phyloP scores from a whole-genome alignment of 2,329 filamentous ascomycete species.

The Dactylellina sp. region DNA sequence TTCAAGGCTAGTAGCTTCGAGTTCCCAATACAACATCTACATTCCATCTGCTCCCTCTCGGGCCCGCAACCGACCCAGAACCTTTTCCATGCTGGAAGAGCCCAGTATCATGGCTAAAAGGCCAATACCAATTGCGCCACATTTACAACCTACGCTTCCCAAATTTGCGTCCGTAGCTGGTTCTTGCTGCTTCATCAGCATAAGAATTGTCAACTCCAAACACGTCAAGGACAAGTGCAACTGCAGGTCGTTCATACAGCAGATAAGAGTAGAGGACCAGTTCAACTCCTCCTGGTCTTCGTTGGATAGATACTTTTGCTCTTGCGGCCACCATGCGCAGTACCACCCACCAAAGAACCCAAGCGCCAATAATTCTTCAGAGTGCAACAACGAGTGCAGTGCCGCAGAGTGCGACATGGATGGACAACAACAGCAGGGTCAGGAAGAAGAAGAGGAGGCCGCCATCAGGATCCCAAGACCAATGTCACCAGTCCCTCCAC shows the following conservation, averaged over 20 bases:
- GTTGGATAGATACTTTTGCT: slow-evolving; percentile 56
- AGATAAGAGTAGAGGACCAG: slow-evolving; percentile 39
- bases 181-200: slow-evolving; percentile 54
- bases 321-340: slow-evolving; percentile 56
- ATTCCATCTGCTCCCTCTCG: slow-evolving; percentile 18
- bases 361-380: slow-evolving; percentile 21
- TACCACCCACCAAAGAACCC: slow-evolving; percentile 48
- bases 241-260: slow-evolving; percentile 52
- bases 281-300: slow-evolving; percentile 53
- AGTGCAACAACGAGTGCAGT: slow-evolving; percentile 12
- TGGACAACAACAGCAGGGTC: slow-evolving; percentile 22
- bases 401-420: slow-evolving; percentile 52
- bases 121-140: slow-evolving; percentile 54
- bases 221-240: slow-evolving; percentile 49
- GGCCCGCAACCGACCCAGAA: neutral
- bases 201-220: slow-evolving; percentile 49
- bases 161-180: slow-evolving; percentile 54
- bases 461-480: slow-evolving; percentile 32
- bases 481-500: slow-evolving; percentile 40
- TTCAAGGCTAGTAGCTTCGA: slow-evolving; percentile 18
- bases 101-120: slow-evolving; percentile 54
- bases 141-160: slow-evolving; percentile 42
- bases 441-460: slow-evolving; percentile 34
- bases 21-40: neutral
- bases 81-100: slow-evolving; percentile 54